Percentiles rank a stretch among this genome's conserved stretches.
Evolutionary conservation across 2,329 filamentous ascomycete genomes (phyloP).

Genomic region (Lachnellula occidentalis): DNA sequence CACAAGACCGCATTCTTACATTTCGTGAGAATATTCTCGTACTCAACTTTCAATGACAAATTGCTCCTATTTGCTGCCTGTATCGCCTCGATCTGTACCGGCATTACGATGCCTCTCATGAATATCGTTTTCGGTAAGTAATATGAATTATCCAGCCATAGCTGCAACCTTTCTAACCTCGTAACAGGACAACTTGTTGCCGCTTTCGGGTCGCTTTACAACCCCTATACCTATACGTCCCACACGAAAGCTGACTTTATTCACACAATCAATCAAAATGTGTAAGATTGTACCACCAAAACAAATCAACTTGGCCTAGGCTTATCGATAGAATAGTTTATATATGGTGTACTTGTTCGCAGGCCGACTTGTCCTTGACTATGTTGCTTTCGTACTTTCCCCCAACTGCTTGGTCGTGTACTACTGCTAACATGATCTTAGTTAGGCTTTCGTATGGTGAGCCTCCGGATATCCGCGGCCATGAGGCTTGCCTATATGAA

Average conservation of each 20-base stretch:
- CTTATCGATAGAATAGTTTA: slow-evolving; percentile 38
- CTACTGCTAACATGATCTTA: slow-evolving; percentile 1
- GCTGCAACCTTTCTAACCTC: background rate
- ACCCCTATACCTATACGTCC: slow-evolving; percentile 28
- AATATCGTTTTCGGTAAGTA: slow-evolving; percentile 49
- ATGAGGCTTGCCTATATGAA: slow-evolving; percentile 60
- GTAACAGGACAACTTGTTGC: slow-evolving; percentile 33
- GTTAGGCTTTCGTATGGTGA: slow-evolving; percentile 51
- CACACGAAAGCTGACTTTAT: slow-evolving; percentile 44
- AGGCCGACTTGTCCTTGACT: slow-evolving; percentile 48
- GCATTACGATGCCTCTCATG: slow-evolving; percentile 51
- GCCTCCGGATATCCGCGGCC: slow-evolving; percentile 53
- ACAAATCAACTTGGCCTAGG: background rate
- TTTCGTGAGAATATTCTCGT: slow-evolving; percentile 20
- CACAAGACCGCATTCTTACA: background rate
- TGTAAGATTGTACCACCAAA: slow-evolving; percentile 8
- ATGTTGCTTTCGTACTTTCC: slow-evolving; percentile 44
- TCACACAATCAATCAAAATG: slow-evolving; percentile 40
- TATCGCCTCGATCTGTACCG: slow-evolving; percentile 46
- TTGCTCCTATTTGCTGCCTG: slow-evolving; percentile 30
- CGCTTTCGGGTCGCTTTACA: slow-evolving; percentile 44
- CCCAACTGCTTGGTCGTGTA: background rate
- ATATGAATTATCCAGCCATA: slow-evolving; percentile 16
- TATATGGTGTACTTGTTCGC: slow-evolving; percentile 55
- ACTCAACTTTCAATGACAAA: slow-evolving; percentile 12